Evolutionary conservation across 2,329 filamentous ascomycete species (phyloP).

Genomic region (Aspergillus bombycis): DNA sequence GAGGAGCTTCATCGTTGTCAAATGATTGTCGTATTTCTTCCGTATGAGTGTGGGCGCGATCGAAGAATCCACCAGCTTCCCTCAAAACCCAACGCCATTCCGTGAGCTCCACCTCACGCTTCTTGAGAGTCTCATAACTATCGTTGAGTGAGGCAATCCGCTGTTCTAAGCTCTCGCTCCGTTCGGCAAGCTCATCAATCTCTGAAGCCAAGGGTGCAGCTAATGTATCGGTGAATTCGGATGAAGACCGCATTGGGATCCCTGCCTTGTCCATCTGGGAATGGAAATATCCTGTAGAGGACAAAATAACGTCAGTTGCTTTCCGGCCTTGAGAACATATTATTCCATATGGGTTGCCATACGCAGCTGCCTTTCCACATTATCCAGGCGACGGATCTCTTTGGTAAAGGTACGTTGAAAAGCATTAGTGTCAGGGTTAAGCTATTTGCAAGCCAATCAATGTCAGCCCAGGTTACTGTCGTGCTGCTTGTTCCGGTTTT

Average conservation of each 20-base stretch:
- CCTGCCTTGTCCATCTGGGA: slow-evolving; percentile 91
- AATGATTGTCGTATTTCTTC: slow-evolving; percentile 93
- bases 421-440: slow-evolving; percentile 89
- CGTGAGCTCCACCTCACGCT: slow-evolving; percentile 91
- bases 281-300: slow-evolving; percentile 80
- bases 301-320: slow-evolving; percentile 2
- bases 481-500: background rate
- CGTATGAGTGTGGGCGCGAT: slow-evolving; percentile 91
- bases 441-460: slow-evolving; percentile 53
- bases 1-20: slow-evolving; percentile 84
- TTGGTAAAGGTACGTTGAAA: slow-evolving; percentile 98
- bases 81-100: slow-evolving; percentile 98
- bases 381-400: slow-evolving; percentile 95
- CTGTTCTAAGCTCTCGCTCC: slow-evolving; percentile 89
- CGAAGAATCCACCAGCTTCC: slow-evolving; percentile 96
- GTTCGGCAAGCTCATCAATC: slow-evolving; percentile 93
- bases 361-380: slow-evolving; percentile 97
- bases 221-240: slow-evolving; percentile 84
- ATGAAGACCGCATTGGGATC: slow-evolving; percentile 84
- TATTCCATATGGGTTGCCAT: slow-evolving; percentile 44
- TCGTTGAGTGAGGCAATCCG: slow-evolving; percentile 90
- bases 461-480: slow-evolving; percentile 20
- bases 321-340: background rate
- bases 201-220: slow-evolving; percentile 88
- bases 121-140: slow-evolving; percentile 98